Evolutionary conservation across 768 basidiomycete genomes (phyloP).

Genomic region (Tephrocybe sp.): DNA sequence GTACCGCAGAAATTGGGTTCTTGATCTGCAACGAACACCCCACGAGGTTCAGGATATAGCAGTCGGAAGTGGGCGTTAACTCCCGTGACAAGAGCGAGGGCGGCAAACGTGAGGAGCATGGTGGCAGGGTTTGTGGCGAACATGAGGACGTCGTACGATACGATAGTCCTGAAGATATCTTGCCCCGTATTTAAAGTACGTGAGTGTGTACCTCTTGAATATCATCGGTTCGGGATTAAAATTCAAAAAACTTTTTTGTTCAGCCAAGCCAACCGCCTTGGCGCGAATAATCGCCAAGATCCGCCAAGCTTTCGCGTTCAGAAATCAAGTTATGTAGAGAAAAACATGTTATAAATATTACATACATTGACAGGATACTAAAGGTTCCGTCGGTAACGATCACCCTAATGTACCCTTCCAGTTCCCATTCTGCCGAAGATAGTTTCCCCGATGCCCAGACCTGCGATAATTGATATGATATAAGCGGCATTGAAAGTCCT

Average conservation of each 20-base stretch:
- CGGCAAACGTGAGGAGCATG: conserved; percentile 33
- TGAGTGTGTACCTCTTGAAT: too few species aligned
- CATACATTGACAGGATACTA: not conserved
- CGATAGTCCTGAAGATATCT: not conserved
- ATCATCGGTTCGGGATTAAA: not conserved
- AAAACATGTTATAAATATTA: not conserved
- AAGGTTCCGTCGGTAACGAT: not conserved
- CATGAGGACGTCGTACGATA: not conserved
- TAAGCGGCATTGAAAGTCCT: conserved; percentile 87
- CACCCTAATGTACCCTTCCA: conserved; percentile 17
- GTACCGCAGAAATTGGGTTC: conserved; percentile 70
- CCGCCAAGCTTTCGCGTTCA: not conserved
- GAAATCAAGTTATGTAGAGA: not conserved
- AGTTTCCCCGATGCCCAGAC: conserved; percentile 74
- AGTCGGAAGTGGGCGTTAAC: conserved; percentile 73
- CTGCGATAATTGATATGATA: conserved; percentile 69
- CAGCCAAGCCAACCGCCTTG: not conserved
- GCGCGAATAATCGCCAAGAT: not conserved
- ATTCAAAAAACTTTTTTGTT: conserved; percentile 4
- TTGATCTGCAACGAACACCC: conserved; percentile 55
- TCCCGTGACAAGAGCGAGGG: conserved; percentile 33
- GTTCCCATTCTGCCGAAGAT: conserved; percentile 59
- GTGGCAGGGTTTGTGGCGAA: too few species aligned
- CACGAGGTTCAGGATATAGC: conserved; percentile 69
- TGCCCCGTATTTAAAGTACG: too few species aligned